Conservation (phyloP, 139 green algal species). For the Spirogloea muscicola region DNA sequence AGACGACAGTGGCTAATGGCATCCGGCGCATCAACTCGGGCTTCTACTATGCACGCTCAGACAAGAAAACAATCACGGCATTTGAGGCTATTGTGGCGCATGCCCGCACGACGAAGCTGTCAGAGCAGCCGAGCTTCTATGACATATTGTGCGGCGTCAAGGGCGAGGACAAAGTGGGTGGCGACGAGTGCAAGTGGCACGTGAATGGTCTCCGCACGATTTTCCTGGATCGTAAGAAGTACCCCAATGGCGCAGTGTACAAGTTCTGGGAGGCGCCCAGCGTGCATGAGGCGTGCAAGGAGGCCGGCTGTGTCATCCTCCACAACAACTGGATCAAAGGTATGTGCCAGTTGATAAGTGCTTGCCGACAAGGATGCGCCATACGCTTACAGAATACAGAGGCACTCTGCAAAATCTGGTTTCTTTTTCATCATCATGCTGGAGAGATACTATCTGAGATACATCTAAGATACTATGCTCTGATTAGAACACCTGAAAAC, state of each 20-base stretch:
- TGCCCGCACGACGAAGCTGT: slow-evolving; percentile 16
- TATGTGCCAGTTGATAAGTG: no score
- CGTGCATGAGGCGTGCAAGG: neutral
- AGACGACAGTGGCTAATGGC: neutral
- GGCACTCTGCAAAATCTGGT: no score
- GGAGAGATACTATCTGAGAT: no score
- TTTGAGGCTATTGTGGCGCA: slow-evolving; percentile 17
- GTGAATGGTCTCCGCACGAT: slow-evolving; percentile 7
- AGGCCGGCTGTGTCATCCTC: neutral
- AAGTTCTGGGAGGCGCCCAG: slow-evolving; percentile 4
- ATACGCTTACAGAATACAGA: no score
- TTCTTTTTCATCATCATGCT: no score
- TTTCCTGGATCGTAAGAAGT: neutral
- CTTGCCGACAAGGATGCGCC: no score
- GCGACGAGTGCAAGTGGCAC: neutral
- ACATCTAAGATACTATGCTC: no score
- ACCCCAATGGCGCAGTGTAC: slow-evolving; percentile 22
- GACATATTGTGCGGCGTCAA: slow-evolving; percentile 12
- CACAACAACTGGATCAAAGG: slow-evolving; percentile 25
- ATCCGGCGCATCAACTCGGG: slow-evolving; percentile 30
- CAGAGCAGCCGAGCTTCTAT: slow-evolving; percentile 31
- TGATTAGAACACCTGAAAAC: no score
- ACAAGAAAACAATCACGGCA: neutral
- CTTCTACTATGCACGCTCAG: slow-evolving; percentile 24
- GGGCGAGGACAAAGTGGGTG: slow-evolving; percentile 5